A percentile compares a stretch with the other conserved stretches of the same genome.
phyloP scores from a whole-genome alignment of 768 basidiomycete genomes.

The Trametes punicea region DNA sequence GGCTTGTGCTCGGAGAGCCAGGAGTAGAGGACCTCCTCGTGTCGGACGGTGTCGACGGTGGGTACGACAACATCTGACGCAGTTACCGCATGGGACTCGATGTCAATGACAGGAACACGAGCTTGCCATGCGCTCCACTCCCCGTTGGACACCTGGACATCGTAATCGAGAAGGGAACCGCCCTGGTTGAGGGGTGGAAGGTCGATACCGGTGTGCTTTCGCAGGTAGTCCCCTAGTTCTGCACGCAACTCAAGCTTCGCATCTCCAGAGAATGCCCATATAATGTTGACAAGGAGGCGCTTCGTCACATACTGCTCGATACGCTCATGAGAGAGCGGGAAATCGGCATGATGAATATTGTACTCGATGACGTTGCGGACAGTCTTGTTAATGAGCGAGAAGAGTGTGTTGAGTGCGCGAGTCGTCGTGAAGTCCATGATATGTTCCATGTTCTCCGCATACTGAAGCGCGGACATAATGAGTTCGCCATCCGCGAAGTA shows the following conservation, averaged over 20 bases:
- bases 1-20: conserved; percentile 99
- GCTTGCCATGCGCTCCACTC: conserved; percentile 94
- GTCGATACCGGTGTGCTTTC: conserved; percentile 85
- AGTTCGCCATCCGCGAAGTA: conserved; percentile 84
- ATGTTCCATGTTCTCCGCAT: conserved; percentile 85
- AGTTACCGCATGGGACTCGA: conserved; percentile 94
- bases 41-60: conserved; percentile 96
- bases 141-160: conserved; percentile 81
- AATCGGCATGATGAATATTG: conserved; percentile 92
- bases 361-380: conserved; percentile 92
- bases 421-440: conserved; percentile 98
- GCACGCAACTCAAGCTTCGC: conserved; percentile 88
- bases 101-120: conserved; percentile 91
- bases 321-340: conserved; percentile 80
- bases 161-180: conserved; percentile 89
- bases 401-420: conserved; percentile 91
- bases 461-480: conserved; percentile 72
- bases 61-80: conserved; percentile 97
- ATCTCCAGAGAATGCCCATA: conserved; percentile 98
- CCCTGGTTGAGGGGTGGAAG: conserved; percentile 73
- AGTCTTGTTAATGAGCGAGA: conserved; percentile 96
- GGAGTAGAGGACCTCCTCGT: conserved; percentile 97
- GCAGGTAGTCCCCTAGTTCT: conserved; percentile 84
- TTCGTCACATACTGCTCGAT: conserved; percentile 91
- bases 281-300: conserved; percentile 83